These are phyloP conservation scores for Paramarasmius palmivorus DNA, from an alignment of 1,284 basidiomycete species.

Conservation along the genomic window DNA sequence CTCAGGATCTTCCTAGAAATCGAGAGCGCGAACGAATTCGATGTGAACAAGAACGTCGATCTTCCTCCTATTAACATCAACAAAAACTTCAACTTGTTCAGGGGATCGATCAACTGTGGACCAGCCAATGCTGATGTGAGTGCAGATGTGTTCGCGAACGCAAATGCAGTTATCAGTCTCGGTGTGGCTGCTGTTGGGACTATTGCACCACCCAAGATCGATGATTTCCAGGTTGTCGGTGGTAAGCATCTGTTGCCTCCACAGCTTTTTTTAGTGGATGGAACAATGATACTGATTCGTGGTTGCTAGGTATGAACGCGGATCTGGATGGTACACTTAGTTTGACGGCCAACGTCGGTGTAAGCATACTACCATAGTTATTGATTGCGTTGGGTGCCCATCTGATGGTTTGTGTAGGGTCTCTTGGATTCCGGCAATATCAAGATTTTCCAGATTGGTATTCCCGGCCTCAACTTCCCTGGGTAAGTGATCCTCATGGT, in stretches of 20 bases:
- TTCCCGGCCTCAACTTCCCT: slow-evolving; percentile 31
- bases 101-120: slow-evolving; percentile 41
- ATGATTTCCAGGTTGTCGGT: slow-evolving; percentile 26
- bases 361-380: slow-evolving; percentile 18
- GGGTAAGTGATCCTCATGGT: slow-evolving; percentile 20
- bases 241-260: slow-evolving; percentile 14
- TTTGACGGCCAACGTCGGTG: slow-evolving; percentile 33
- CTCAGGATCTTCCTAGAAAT: too few relatives aligned
- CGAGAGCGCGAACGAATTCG: slow-evolving; percentile 21
- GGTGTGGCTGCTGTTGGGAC: slow-evolving; percentile 44
- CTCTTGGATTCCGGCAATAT: slow-evolving; percentile 30
- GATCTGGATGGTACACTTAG: slow-evolving; percentile 33
- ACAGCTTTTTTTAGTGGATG: background rate
- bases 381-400: slow-evolving; percentile 3
- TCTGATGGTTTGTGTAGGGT: slow-evolving; percentile 24
- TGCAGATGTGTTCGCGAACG: slow-evolving; percentile 41
- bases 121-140: slow-evolving; percentile 32
- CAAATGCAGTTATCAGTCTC: slow-evolving; percentile 33
- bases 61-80: slow-evolving; percentile 27
- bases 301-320: slow-evolving; percentile 23
- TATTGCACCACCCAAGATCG: slow-evolving; percentile 38
- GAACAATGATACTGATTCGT: background rate
- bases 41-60: slow-evolving; percentile 24
- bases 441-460: slow-evolving; percentile 26
- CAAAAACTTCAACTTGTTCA: slow-evolving; percentile 39